Evolutionary conservation across 23 red algal genomes (phyloP), one percentile per base, ranked within the genome.

Genomic region (Gracilaria domingensis): DNA sequence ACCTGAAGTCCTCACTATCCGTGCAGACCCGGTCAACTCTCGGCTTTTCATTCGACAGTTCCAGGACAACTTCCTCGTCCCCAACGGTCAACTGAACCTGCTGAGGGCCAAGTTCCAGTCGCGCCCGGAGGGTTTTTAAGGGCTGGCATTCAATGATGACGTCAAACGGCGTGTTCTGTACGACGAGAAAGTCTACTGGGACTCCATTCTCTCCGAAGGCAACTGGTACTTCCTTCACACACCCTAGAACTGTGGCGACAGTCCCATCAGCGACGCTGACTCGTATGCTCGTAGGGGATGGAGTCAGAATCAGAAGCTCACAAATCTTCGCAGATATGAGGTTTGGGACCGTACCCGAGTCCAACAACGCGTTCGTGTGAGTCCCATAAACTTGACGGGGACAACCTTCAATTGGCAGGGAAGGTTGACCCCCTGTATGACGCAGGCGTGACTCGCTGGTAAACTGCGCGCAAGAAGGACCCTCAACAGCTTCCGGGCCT

Each of bases 281-380:
- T 57, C 79, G 23, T 30, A 16, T 82, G n/a, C 23, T 82, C 44
- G 28, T 60, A 14, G 79, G 48, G 1, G 51, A 8, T 20, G 26
- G 59, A 29, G 8, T 62, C 25, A 84, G 38, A 2, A 37, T 66
- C 49, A 48, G 8, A 36, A 67, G 28, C n/a, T 61, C 33, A 28
- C 36, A 14, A 5, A 82, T 11, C 12, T 37, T 12, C 47, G 9
- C 5, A 62, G 79, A 82, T 0, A 62, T 61, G 20, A 82, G 14
- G 33, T 37, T 67, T n/a, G 54, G 0, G 23, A 84, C 81, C 3
- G 56, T 58, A 8, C 81, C 57, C 66, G 81, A 84, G 38, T 84
- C 81, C 32, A 84, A 48, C 7, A 84, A 28, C 6, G 57, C 61
- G 13, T 0, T 29, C 0, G 13, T 60, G 14, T 84, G 1, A 4